These are phyloP conservation scores for Russula brevipes DNA, from an alignment of 768 basidiomycete species.

Conservation along the genomic window DNA sequence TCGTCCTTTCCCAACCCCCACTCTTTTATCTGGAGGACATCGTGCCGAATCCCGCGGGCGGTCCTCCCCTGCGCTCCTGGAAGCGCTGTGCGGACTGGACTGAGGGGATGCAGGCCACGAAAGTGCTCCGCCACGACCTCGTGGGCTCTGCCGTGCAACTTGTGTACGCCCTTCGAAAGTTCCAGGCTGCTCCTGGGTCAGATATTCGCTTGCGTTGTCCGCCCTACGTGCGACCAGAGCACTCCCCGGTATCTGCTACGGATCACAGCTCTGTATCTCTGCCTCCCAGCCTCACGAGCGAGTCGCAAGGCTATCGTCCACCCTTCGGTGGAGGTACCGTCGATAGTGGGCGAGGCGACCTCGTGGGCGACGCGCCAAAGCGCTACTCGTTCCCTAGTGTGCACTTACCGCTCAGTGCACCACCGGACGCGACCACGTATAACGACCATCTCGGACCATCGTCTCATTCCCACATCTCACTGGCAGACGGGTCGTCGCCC, in stretches of 20 bases:
- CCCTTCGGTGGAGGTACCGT: conserved; percentile 12
- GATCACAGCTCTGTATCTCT: conserved; percentile 7
- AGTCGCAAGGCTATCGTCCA: conserved; percentile 19
- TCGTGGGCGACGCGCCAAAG: not conserved
- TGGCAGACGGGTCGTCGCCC: conserved; percentile 3
- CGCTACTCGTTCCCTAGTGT: conserved; percentile 17
- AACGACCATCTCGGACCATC: conserved; percentile 3
- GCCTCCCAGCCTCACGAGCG: not conserved
- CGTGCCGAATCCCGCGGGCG: conserved; percentile 31
- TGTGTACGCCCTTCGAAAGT: conserved; percentile 43
- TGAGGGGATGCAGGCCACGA: conserved; percentile 62
- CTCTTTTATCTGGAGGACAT: conserved; percentile 59
- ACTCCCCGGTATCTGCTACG: conserved; percentile 6
- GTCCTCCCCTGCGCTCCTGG: conserved; percentile 45
- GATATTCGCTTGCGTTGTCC: conserved; percentile 21
- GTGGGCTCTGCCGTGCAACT: conserved; percentile 60
- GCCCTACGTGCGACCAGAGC: conserved; percentile 20
- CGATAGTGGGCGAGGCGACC: conserved; percentile 5
- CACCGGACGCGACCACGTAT: conserved; percentile 9
- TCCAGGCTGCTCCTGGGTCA: conserved; percentile 13
- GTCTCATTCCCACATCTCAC: conserved; percentile 10
- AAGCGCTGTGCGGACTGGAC: conserved; percentile 71
- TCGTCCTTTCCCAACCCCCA: conserved; percentile 63
- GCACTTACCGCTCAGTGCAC: conserved; percentile 11
- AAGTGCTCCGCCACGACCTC: conserved; percentile 57